Base-by-base conservation (phyloP, 305 asterid genomes). In the Plantago rigida region DNA sequence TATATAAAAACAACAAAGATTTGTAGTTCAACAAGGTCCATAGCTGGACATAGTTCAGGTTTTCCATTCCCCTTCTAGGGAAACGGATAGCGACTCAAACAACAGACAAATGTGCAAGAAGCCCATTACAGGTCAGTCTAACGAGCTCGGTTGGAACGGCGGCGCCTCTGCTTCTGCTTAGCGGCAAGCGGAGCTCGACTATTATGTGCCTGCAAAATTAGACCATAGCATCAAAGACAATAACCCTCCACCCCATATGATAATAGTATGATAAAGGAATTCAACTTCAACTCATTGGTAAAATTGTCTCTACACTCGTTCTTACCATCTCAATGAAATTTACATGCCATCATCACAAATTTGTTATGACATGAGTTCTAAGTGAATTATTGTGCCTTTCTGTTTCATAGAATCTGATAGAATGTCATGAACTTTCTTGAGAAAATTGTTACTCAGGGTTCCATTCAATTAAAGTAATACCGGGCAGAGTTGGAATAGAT, bases 121-220 rank as follows among this genome's bases (percentile, higher is more conserved):
- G 62, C 14, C 51, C 41, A 68, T 39, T 63, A 7, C 41, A 63
- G n/a, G 45, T 28, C 57, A 66, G 60, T 51, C 79, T 83, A 83
- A 51, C 75, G 82, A 49, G 70, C 78, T 48, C 76, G 75, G 73
- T 53, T 59, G 68, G 69, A 13, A 63, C 81, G 79, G 24, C 72
- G 78, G 15, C 75, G 77, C 62, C 84, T 73, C 79, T 75, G 85
- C 28, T 71, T 75, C 73, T 81, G 95, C 65, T 91, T 96, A 59
- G 67, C 79, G 0, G 94, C 79, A 67, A 81, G 94, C 41, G 88
- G 81, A 60, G 95, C 95, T 56, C 98, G 81, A 62, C 78, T 64
- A 79, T 91, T 91, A 67, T 84, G 87, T 24, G 80, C 84, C 98
- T 91, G 73, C 75, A 76, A 61, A 61, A 64, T 47, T 29, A 63